phyloP scores from a whole-genome alignment of 306 rosid genomes.

The Quercus glauca region DNA sequence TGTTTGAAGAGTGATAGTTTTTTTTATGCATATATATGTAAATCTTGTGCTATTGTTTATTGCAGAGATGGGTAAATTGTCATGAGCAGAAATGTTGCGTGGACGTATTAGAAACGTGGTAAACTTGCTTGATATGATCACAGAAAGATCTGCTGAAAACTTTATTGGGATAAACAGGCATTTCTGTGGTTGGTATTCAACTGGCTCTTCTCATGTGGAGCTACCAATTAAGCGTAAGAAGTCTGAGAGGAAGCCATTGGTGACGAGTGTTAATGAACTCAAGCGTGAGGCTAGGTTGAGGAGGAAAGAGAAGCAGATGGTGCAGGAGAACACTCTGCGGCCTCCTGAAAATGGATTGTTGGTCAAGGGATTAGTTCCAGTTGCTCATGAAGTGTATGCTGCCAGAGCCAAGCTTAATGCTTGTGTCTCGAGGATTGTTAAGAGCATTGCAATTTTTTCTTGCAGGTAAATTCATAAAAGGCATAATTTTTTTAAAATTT shows the following conservation, averaged over 20 bases:
- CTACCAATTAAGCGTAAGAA: constrained; percentile 41
- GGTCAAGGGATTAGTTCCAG: constrained; percentile 51
- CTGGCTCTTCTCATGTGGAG: constrained; percentile 21
- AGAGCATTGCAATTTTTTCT: constrained; percentile 32
- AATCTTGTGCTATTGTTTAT: constrained; percentile 8
- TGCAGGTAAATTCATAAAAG: constrained; percentile 43
- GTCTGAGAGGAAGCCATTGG: constrained; percentile 57
- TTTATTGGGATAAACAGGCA: constrained; percentile 3
- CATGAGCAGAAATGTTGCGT: constrained; percentile 29
- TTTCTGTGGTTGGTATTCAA: constrained; percentile 25
- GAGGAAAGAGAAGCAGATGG: constrained; percentile 50
- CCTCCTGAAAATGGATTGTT: constrained; percentile 68
- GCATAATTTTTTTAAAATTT: not conserved
- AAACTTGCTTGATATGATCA: constrained; percentile 19
- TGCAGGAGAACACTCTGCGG: constrained; percentile 34
- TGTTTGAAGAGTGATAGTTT: not conserved
- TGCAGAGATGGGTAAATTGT: constrained; percentile 7
- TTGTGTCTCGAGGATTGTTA: constrained; percentile 44
- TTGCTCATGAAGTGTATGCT: constrained; percentile 51
- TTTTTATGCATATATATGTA: not conserved
- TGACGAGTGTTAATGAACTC: constrained; percentile 50
- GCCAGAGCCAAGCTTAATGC: constrained; percentile 50
- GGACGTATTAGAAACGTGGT: constrained; percentile 27
- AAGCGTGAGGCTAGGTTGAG: constrained; percentile 56
- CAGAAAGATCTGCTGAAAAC: constrained; percentile 11